Evolutionary conservation across 1,139 yeast species (phyloP).

Genomic region (Lodderomyces metapsilosis): DNA sequence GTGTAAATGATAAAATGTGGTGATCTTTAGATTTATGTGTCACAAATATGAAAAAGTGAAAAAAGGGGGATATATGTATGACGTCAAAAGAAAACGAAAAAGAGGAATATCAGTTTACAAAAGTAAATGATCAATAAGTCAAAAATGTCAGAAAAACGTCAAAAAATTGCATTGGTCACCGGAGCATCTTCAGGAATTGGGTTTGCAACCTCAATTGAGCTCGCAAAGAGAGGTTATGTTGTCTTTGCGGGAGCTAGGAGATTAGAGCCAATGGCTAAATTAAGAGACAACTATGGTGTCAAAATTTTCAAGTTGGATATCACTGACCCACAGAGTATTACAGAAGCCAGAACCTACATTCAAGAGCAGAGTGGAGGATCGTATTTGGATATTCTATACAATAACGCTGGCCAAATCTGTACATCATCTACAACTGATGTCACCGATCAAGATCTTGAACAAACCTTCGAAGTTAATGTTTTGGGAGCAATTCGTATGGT

Average conservation of each 20-base stretch:
- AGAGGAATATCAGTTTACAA: neutral
- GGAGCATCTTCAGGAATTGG: constrained; percentile 89
- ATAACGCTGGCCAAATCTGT: constrained; percentile 64
- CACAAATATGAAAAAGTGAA: neutral
- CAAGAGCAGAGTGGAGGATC: constrained; percentile 34
- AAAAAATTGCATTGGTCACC: constrained; percentile 58
- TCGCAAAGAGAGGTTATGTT: constrained; percentile 59
- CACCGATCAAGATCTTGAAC: constrained; percentile 51
- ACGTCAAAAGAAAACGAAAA: neutral
- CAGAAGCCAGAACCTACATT: constrained; percentile 41
- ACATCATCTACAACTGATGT: constrained; percentile 71
- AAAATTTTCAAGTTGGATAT: constrained; percentile 36
- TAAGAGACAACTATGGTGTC: constrained; percentile 37
- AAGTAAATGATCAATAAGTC: too few relatives aligned
- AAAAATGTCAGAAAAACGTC: constrained; percentile 13
- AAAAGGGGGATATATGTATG: neutral
- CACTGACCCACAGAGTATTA: constrained; percentile 49
- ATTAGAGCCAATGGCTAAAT: constrained; percentile 57
- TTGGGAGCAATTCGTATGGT: constrained; percentile 65
- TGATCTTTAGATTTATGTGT: neutral
- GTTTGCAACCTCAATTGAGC: constrained; percentile 59
- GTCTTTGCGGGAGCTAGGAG: constrained; percentile 70
- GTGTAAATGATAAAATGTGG: neutral
- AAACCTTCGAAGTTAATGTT: constrained; percentile 67
- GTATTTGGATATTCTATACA: constrained; percentile 44